Conservation (phyloP, 176 grass and related monocot species). For the Melocanna baccifera region DNA sequence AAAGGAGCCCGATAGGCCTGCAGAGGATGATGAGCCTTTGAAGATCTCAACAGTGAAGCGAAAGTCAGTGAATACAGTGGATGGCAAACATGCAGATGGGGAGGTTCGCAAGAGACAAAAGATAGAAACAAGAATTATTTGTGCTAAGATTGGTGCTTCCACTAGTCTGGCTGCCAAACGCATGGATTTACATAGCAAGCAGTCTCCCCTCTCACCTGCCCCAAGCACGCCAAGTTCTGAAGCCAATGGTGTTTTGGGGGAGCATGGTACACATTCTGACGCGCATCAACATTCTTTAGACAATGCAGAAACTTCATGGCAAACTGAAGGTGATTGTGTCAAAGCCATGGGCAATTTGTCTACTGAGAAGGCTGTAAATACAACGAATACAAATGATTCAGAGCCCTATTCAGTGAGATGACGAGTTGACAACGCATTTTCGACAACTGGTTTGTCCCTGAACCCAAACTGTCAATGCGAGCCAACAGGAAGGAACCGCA, state of each 20-base stretch:
- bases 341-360: slow-evolving; percentile 44
- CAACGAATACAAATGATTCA: slow-evolving; percentile 46
- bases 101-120: slow-evolving; percentile 55
- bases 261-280: slow-evolving; percentile 32
- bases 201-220: slow-evolving; percentile 9
- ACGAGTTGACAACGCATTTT: slow-evolving; percentile 24
- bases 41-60: slow-evolving; percentile 60
- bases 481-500: slow-evolving; percentile 10
- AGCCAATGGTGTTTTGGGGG: slow-evolving; percentile 48
- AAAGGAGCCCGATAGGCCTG: slow-evolving; percentile 57
- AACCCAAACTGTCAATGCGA: slow-evolving; percentile 9
- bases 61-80: slow-evolving; percentile 30
- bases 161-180: slow-evolving; percentile 30
- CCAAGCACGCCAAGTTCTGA: slow-evolving; percentile 25
- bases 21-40: slow-evolving; percentile 60
- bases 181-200: slow-evolving; percentile 30
- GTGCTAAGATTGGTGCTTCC: slow-evolving; percentile 44
- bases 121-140: slow-evolving; percentile 57
- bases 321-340: slow-evolving; percentile 42
- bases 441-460: neutral
- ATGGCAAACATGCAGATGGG: slow-evolving; percentile 46
- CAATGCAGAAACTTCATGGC: slow-evolving; percentile 36
- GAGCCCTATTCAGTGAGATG: slow-evolving; percentile 86
- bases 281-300: slow-evolving; percentile 37
- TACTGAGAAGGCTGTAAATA: slow-evolving; percentile 56